Evolutionary conservation across 768 basidiomycete genomes (phyloP), one percentile per base, ranked within the genome.

Genomic region (Mycena epipterygia): DNA sequence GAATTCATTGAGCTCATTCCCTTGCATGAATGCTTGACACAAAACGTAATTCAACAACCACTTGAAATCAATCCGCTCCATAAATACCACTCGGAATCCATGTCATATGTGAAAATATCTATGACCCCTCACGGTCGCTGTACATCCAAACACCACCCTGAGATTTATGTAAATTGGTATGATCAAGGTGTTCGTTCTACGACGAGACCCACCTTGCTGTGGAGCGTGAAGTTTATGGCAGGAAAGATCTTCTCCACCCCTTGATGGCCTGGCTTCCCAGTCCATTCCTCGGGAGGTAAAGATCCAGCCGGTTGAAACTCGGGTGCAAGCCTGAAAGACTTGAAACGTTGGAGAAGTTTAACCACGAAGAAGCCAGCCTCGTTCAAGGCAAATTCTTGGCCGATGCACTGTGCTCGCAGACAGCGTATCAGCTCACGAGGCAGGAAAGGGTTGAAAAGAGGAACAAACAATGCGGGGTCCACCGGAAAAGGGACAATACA

Each of bases 131-230:
- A 29, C 56, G 64, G 6, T 35, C 64, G n/a, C 44, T 56, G 32
- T 57, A 66, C 17, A 66, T 39, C 64, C 64, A 66, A 58, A 66
- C 17, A 21, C 64, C 64, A 27, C 64, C 64, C 64, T 66, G 12
- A 12, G 14, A 51, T n/a, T 48, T 51, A 6, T 5, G 14, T 37
- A 7, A 57, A 35, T 58, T 19, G 23, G n/a, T 16, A 32, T 17
- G 39, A 21, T 33, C 32, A 23, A 65, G 13, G 7, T n/a, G 12
- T 7, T 23, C 1, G 1, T 8, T 27, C 29, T 33, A 7, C 33
- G 17, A 25, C 2, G 16, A 51, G 5, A n/a, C 64, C 1, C 0
- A 66, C 64, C 64, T 66, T 66, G 64, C 64, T 58, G 48, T 66
- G 55, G 23, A 66, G 32, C 7, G 64, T 66, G 11, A 66, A 49